These are phyloP conservation scores for Diaporthe destruens DNA, from an alignment of 2,329 filamentous ascomycete genomes.

Conservation along the genomic window DNA sequence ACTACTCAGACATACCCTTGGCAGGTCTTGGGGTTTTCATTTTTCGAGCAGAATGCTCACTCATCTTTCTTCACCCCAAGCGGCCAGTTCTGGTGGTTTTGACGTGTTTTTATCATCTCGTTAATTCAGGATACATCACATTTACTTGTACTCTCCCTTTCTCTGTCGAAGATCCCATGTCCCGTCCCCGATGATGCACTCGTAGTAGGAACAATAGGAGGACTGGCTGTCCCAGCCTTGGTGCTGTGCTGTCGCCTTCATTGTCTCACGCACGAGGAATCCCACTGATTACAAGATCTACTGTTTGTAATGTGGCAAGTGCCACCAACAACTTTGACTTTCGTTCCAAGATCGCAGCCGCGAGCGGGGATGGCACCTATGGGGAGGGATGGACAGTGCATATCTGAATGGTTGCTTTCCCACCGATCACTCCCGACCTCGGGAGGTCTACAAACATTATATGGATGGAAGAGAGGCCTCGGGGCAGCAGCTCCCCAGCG, in stretches of 20 bases:
- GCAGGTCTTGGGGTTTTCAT: background rate
- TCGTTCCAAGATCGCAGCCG: background rate
- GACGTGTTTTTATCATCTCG: background rate
- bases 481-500: background rate
- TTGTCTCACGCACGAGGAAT: background rate
- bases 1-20: background rate
- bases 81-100: background rate
- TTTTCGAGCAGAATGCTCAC: conserved; percentile 4
- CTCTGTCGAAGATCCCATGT: background rate
- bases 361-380: background rate
- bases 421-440: too few species aligned
- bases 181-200: background rate
- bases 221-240: background rate
- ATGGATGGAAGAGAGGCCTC: background rate
- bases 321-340: background rate
- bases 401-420: background rate
- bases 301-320: conserved; percentile 1
- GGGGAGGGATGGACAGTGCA: too few species aligned
- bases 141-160: background rate
- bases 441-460: background rate
- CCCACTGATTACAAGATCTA: background rate
- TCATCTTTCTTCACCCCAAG: conserved; percentile 10
- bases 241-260: background rate
- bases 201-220: background rate
- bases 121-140: background rate